Conservation (phyloP, 2,329 filamentous ascomycete species). For the Penicillium sp. region DNA sequence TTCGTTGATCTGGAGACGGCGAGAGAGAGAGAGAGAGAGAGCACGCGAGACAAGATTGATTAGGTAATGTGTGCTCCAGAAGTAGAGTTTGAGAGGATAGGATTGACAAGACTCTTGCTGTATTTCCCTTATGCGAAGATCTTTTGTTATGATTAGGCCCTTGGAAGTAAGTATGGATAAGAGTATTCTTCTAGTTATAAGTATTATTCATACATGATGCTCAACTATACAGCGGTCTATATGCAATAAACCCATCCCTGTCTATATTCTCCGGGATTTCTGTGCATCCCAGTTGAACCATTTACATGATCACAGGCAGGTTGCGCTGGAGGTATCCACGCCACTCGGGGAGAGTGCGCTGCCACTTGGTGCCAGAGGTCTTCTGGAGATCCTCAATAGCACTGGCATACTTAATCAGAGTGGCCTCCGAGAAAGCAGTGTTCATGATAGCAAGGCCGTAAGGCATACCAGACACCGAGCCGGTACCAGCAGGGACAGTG, state of each 20-base stretch:
- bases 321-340: slow-evolving; percentile 55
- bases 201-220: slow-evolving; percentile 10
- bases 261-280: neutral
- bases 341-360: slow-evolving; percentile 60
- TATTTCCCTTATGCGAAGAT: no score
- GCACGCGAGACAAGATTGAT: no score
- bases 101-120: no score
- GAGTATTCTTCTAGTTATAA: slow-evolving; percentile 7
- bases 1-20: no score
- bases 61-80: no score
- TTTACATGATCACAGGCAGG: slow-evolving; percentile 41
- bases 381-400: slow-evolving; percentile 67
- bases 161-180: no score
- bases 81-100: no score
- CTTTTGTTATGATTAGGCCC: no score
- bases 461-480: slow-evolving; percentile 62
- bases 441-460: slow-evolving; percentile 66
- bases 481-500: slow-evolving; percentile 68
- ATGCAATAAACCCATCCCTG: slow-evolving; percentile 3
- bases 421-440: slow-evolving; percentile 66
- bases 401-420: slow-evolving; percentile 66
- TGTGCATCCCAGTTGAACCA: neutral
- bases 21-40: no score
- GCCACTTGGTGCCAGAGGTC: slow-evolving; percentile 51
- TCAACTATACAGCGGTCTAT: slow-evolving; percentile 15